Base-by-base conservation (phyloP, 176 grass and related monocot genomes). In the Urochloa ruziziensis region DNA sequence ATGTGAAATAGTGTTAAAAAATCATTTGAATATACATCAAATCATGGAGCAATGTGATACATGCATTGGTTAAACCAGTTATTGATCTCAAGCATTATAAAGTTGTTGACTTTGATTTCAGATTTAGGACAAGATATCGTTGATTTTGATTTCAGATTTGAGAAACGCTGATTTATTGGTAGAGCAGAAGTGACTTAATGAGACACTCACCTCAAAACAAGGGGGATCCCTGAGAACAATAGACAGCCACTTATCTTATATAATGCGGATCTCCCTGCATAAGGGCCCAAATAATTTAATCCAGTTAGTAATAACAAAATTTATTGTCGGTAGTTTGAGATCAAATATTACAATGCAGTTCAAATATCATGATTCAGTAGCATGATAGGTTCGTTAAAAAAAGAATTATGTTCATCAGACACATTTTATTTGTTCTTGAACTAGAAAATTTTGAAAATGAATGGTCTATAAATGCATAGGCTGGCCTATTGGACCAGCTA, bases 101-200 rank as follows among this genome's bases (percentile, higher is more conserved):
- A 82, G 59, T 32, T 71, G 18, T 28, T 72, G 80, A 82, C 80
- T 61, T 72, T 51, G 11, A 59, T 43, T 70, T 60, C 53, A 60
- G 36, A 30, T 73, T 62, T 33, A n/a, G n/a, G n/a, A n/a, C n/a
- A n/a, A n/a, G n/a, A n/a, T n/a, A n/a, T n/a, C n/a, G 18, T 28
- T 72, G 80, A 82, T 67, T 61, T 72, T 51, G 11, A 59, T 43
- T 70, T 60, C 53, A 60, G 36, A 30, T 73, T 62, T 33, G 13
- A 19, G n/a, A 19, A 15, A 53, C 46, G 21, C n/a, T n/a, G 24
- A 70, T 49, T n/a, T 29, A 27, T 19, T 8, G 17, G 15, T 40
- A 42, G 3, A 61, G 37, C 58, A 78, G 15, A 24, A 57, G 43
- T 34, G 29, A 34, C 6, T 7, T 34, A 49, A 73, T 78, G 35